Conservation (phyloP, 2,329 filamentous ascomycete genomes). For the Ophiocordyceps sinensis region DNA sequence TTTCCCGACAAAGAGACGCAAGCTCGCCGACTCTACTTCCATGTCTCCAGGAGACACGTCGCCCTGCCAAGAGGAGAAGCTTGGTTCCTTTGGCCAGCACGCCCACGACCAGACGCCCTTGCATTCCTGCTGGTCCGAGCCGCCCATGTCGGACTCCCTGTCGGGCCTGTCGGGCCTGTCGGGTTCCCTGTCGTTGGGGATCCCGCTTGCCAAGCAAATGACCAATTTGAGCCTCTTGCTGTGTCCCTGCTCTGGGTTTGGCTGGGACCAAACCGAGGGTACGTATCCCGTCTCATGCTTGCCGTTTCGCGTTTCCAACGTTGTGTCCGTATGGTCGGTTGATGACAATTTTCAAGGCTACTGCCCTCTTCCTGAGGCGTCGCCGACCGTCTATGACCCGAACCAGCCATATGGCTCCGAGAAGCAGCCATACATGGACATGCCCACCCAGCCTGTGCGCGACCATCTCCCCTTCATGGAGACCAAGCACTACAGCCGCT, state of each 20-base stretch:
- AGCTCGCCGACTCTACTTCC: conserved; percentile 12
- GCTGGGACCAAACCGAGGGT: conserved; percentile 16
- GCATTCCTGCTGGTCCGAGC: conserved; percentile 8
- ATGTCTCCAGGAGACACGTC: conserved; percentile 15
- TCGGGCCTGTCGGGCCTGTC: conserved; percentile 10
- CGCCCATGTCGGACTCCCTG: conserved; percentile 9
- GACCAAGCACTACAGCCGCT: neutral
- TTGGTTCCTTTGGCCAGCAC: conserved; percentile 7
- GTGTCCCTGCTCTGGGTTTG: conserved; percentile 18
- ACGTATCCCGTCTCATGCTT: conserved; percentile 4
- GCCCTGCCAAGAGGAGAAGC: conserved; percentile 17
- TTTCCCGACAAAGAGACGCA: conserved; percentile 17
- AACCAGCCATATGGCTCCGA: conserved; percentile 18
- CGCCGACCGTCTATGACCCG: conserved; percentile 12
- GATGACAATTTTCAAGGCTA: conserved; percentile 14
- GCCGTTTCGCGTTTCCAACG: neutral
- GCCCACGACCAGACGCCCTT: conserved; percentile 8
- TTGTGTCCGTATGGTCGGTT: neutral
- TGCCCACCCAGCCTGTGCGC: neutral
- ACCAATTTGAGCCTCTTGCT: conserved; percentile 13
- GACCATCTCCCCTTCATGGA: neutral
- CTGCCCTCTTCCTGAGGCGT: conserved; percentile 13
- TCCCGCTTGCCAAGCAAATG: conserved; percentile 14
- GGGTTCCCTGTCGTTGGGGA: conserved; percentile 9
- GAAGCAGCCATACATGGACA: conserved; percentile 7